These are phyloP conservation scores for Lachnellula arida DNA, from an alignment of 2,329 filamentous ascomycete genomes.

Conservation along the genomic window DNA sequence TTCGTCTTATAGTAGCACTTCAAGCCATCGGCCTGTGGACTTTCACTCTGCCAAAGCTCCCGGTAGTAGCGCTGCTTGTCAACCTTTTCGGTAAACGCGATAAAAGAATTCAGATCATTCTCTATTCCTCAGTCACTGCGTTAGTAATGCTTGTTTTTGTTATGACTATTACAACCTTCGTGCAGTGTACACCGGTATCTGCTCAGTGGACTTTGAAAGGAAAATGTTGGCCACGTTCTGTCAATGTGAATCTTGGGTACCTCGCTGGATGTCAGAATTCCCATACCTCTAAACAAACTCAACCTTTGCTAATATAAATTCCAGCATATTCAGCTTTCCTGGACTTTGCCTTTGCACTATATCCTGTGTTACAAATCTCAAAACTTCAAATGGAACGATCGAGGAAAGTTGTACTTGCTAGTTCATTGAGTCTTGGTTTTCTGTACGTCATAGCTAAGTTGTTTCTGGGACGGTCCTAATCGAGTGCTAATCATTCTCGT, in stretches of 20 bases:
- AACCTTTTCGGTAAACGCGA: not conserved
- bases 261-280: not conserved
- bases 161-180: not conserved
- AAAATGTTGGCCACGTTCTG: not conserved
- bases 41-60: constrained; percentile 3
- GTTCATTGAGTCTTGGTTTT: constrained; percentile 1
- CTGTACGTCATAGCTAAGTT: not conserved
- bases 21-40: constrained; percentile 4
- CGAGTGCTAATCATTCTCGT: no score
- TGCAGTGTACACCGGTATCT: constrained; percentile 1
- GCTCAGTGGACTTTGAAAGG: not conserved
- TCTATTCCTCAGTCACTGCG: not conserved
- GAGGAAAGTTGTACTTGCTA: not conserved
- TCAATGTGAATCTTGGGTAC: not conserved
- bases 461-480: no score
- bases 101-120: not conserved
- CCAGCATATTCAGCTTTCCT: constrained; percentile 3
- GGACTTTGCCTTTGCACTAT: constrained; percentile 1
- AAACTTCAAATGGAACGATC: not conserved
- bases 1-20: not conserved
- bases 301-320: not conserved
- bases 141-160: not conserved
- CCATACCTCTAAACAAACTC: not conserved
- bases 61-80: not conserved
- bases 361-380: constrained; percentile 1